Evolutionary conservation across 768 basidiomycete genomes (phyloP), one percentile per base, ranked within the genome.

Genomic region (Megacollybia marginata): DNA sequence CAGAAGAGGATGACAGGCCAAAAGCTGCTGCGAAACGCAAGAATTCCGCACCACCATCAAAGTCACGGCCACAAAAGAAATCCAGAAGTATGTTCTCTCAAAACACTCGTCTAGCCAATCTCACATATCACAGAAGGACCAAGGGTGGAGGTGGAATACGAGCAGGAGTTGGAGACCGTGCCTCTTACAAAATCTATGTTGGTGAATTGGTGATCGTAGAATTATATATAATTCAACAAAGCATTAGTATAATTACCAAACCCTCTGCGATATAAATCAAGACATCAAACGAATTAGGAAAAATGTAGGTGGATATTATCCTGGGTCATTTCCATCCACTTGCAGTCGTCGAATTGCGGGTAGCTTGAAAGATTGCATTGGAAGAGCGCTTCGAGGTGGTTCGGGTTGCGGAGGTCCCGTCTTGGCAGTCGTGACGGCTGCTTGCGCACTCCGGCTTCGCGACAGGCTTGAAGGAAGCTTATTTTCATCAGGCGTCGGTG

Each of bases 71-170:
- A 42, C 78, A 78, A 56, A 83, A 82, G 63, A 79, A 81, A 64
- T 64, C 70, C 23, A 82, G 77, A 57, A 78, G 83, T 80, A 62
- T 55, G 78, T 73, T 48, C 44, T n/a, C 15, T 9, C 20, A n/a
- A 23, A 47, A 31, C 19, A 19, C 43, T 23, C 45, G 46, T n/a
- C 45, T 40, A 2, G 20, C 47, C 47, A 46, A 28, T 52, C 20
- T 44, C 42, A 50, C 42, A 42, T 19, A 46, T 38, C 42, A 36
- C 63, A 85, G 84, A 75, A 59, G 88, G 83, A 16, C 85, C 92
- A 12, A 75, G 85, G 55, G 85, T 98, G 60, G 91, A 97, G 64
- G 85, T 98, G 59, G 95, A 97, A 67, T 96, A 96, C 80, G 94
- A 98, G 65, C 82, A 90, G 63, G 94, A 96, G 69, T 74, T 87